phyloP scores from a whole-genome alignment of 495 filamentous ascomycete species.

The Aspergillus avenaceus region DNA sequence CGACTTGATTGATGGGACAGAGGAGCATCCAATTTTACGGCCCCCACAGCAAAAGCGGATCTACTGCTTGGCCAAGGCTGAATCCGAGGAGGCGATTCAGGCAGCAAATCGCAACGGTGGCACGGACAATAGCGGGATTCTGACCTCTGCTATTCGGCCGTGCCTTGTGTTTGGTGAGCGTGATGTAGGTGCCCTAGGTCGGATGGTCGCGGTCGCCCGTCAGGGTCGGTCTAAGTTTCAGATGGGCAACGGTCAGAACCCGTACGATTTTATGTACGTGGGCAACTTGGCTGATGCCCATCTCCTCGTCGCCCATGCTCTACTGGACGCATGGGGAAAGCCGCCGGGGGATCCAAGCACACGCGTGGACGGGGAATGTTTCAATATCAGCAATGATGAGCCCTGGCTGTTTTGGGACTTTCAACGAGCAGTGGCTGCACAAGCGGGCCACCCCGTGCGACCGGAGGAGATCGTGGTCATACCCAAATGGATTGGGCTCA shows the following conservation, averaged over 20 bases:
- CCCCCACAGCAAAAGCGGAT: constrained; percentile 6
- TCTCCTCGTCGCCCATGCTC: background rate
- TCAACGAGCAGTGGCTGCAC: background rate
- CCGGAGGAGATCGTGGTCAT: constrained; percentile 5
- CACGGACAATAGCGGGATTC: background rate
- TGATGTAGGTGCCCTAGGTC: constrained; percentile 2
- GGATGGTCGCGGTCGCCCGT: constrained; percentile 6
- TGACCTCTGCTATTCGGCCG: constrained; percentile 3
- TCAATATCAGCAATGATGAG: constrained; percentile 6
- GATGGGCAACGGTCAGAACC: constrained; percentile 6
- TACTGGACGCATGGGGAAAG: background rate
- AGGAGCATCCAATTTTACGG: constrained; percentile 4
- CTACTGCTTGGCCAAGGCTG: constrained; percentile 11
- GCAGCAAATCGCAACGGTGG: constrained; percentile 4
- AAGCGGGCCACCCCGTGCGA: background rate
- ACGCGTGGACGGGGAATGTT: constrained; percentile 7
- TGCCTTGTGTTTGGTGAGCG: constrained; percentile 6
- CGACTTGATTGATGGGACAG: constrained; percentile 4
- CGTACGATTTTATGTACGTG: constrained; percentile 9
- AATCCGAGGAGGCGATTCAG: constrained; percentile 7
- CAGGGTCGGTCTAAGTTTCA: constrained; percentile 3
- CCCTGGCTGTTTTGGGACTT: constrained; percentile 13
- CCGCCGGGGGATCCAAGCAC: background rate
- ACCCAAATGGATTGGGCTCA: constrained; percentile 8
- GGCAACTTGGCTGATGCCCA: constrained; percentile 9